Percentiles rank a stretch among this genome's conserved stretches.
Conservation (phyloP, 805 yeast species). For the Metschnikowia lachancei region DNA sequence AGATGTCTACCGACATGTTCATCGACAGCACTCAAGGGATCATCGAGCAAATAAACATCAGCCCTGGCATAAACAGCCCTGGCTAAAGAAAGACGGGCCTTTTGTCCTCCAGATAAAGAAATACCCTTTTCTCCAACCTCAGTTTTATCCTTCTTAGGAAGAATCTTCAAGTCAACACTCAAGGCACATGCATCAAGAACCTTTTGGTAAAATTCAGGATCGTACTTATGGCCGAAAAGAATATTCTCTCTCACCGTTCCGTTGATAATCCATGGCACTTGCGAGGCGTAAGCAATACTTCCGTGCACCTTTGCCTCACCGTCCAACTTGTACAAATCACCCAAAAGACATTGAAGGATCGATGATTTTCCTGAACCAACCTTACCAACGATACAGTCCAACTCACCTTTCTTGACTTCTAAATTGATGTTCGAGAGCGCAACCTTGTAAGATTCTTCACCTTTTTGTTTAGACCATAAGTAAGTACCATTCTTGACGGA, state of each 20-base stretch:
- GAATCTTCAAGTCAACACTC: slow-evolving; percentile 66
- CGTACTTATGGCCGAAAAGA: slow-evolving; percentile 82
- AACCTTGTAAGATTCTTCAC: slow-evolving; percentile 52
- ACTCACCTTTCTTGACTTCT: slow-evolving; percentile 66
- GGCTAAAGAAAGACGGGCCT: slow-evolving; percentile 91
- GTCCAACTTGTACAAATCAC: slow-evolving; percentile 72
- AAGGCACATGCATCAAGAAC: slow-evolving; percentile 90
- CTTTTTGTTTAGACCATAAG: slow-evolving; percentile 73
- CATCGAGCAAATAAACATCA: slow-evolving; percentile 86
- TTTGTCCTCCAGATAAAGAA: slow-evolving; percentile 95
- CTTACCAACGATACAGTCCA: slow-evolving; percentile 81
- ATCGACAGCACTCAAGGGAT: slow-evolving; percentile 93
- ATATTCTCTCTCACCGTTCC: slow-evolving; percentile 90
- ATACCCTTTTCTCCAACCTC: slow-evolving; percentile 97
- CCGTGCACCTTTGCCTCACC: slow-evolving; percentile 78
- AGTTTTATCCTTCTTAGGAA: slow-evolving; percentile 89
- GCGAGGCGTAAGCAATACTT: slow-evolving; percentile 83
- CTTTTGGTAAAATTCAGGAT: slow-evolving; percentile 72
- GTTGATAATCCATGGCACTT: slow-evolving; percentile 96
- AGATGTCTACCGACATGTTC: slow-evolving; percentile 92
- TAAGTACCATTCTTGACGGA: slow-evolving; percentile 65
- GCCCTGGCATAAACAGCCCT: slow-evolving; percentile 95
- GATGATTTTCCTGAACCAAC: slow-evolving; percentile 93
- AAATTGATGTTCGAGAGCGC: slow-evolving; percentile 65
- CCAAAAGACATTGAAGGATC: slow-evolving; percentile 72